These are phyloP conservation scores for Ustilago loliicola DNA, from an alignment of 1,284 basidiomycete genomes.

Conservation along the genomic window DNA sequence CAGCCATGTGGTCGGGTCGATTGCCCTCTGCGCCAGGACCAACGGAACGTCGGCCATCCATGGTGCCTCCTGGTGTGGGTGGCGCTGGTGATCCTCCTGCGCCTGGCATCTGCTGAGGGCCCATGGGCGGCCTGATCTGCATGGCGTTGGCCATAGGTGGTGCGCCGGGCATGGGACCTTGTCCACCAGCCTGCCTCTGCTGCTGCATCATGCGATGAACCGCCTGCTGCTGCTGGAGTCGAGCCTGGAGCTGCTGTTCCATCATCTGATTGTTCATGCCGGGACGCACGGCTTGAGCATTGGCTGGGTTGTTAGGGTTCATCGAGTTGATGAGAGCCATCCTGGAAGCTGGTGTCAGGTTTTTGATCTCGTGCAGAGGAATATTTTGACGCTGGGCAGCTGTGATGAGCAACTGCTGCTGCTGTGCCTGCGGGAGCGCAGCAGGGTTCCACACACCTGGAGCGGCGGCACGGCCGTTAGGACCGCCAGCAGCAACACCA, in stretches of 20 bases:
- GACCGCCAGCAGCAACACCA: constrained; percentile 12
- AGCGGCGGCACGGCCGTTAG: constrained; percentile 33
- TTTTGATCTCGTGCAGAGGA: constrained; percentile 66
- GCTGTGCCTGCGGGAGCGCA: constrained; percentile 58
- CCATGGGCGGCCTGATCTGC: constrained; percentile 49
- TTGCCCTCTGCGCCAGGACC: constrained; percentile 37
- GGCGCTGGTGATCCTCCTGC: constrained; percentile 41
- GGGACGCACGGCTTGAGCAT: constrained; percentile 42
- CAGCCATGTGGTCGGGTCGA: constrained; percentile 44
- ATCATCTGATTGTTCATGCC: constrained; percentile 46
- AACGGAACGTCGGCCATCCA: constrained; percentile 49
- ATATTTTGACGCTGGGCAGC: constrained; percentile 65
- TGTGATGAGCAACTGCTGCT: constrained; percentile 63
- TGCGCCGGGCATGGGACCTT: constrained; percentile 30
- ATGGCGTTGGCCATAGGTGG: constrained; percentile 36
- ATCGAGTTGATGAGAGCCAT: constrained; percentile 61
- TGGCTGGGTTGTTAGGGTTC: constrained; percentile 53
- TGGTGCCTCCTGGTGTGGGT: constrained; percentile 40
- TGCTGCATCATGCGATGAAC: constrained; percentile 60
- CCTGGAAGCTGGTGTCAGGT: constrained; percentile 58
- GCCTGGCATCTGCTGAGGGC: constrained; percentile 42
- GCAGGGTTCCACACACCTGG: constrained; percentile 50
- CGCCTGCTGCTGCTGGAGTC: constrained; percentile 58
- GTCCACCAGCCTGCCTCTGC: constrained; percentile 43
- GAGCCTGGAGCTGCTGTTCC: constrained; percentile 62